Evolutionary conservation across 139 green algal genomes (phyloP).

Genomic region (Prasinococcaceae sp.): DNA sequence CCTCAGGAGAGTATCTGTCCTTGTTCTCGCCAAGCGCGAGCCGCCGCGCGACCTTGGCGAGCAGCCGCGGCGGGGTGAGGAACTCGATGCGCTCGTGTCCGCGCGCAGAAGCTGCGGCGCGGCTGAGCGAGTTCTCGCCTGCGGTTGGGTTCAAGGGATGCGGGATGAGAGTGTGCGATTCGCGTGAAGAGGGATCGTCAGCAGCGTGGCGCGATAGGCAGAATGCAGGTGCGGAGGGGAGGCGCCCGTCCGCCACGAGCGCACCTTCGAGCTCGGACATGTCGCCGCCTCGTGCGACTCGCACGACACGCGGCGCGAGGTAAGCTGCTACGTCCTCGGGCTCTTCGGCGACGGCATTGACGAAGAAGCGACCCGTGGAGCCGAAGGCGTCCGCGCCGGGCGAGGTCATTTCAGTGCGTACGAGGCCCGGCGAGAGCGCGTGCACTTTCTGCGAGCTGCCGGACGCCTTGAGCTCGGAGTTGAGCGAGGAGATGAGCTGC

Average conservation of each 20-base stretch:
- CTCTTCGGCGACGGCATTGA: slow-evolving; percentile 16
- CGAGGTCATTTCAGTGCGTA: slow-evolving; percentile 20
- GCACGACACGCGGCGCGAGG: slow-evolving; percentile 5
- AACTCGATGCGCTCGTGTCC: too few species aligned
- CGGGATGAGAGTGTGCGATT: background rate
- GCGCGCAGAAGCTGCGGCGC: too few species aligned
- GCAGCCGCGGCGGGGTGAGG: slow-evolving; percentile 3
- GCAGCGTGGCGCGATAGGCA: too few species aligned
- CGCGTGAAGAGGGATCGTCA: background rate
- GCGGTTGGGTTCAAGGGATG: background rate
- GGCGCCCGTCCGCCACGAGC: too few species aligned
- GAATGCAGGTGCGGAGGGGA: too few species aligned
- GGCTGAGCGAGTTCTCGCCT: background rate
- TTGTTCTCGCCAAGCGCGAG: slow-evolving; percentile 3
- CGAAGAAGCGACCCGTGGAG: slow-evolving; percentile 11
- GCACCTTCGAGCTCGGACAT: too few species aligned
- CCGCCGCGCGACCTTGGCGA: slow-evolving; percentile 3
- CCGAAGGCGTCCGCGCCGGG: slow-evolving; percentile 15
- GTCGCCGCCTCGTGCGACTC: too few species aligned
- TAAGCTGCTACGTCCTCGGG: slow-evolving; percentile 1
- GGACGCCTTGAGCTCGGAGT: slow-evolving; percentile 4
- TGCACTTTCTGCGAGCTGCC: slow-evolving; percentile 8
- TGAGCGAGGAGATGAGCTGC: slow-evolving; percentile 14
- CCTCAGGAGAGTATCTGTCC: slow-evolving; percentile 10
- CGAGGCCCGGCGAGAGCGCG: slow-evolving; percentile 19